Base-by-base conservation (phyloP, 306 rosid species). In the Acacia confusa region DNA sequence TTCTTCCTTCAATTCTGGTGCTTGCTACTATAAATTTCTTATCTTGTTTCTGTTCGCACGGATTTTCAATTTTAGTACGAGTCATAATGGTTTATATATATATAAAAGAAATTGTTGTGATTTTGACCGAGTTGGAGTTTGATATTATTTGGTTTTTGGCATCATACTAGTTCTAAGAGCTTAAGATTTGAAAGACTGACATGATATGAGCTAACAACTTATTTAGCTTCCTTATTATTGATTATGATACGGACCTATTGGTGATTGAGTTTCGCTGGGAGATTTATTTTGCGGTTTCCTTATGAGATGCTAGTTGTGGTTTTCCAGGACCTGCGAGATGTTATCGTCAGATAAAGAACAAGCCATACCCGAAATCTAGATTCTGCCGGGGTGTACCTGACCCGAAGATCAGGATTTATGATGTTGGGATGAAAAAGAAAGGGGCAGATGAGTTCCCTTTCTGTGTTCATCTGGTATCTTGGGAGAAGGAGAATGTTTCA, bases 401-500 rank as follows among this genome's bases (percentile, higher is more conserved):
- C 69, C 87, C 90, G 0, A 88, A 90, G 87, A 86, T 90, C 79
- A 85, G 90, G 66, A 90, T 90, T 70, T 88, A 86, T 38, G 92
- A 89, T 78, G 90, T 87, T 13, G 92, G 92, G 10, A 87, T 85
- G 92, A 89, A 89, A 67, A 89, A 76, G 92, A 89, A 87, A 58
- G 92, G 90, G 19, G 92, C 85, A 24, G 90, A 89, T 27, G 92
- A 89, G 75, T 87, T 89, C 53, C 92, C 92, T 7, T 87, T 87
- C 85, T 89, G 92, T 55, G 88, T 89, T 15, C 92, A 89, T 68
- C 85, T 89, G 8, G 92, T 89, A 15, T 87, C 90, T 0, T 89
- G 92, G 90, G 92, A 89, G 68, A 89, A 89, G 72, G 92, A 89
- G 60, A 89, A 89, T 11, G 92, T 89, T 75, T 89, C 92, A 0